These are phyloP conservation scores for Phytopythium chamaehyphon DNA, from an alignment of 352 stramenopile species.

Conservation along the genomic window DNA sequence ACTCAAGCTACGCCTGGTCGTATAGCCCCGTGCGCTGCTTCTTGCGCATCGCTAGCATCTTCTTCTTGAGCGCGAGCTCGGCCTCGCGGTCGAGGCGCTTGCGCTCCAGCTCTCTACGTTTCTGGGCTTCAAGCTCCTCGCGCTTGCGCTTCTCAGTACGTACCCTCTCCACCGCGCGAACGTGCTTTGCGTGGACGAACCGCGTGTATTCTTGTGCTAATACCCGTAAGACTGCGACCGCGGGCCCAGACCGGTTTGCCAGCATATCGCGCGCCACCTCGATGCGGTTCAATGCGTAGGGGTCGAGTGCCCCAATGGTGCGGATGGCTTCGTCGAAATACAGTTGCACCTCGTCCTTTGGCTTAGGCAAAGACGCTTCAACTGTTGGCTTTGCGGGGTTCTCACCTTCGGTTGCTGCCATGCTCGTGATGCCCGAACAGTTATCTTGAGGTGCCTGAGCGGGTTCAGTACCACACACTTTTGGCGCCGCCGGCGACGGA, in stretches of 20 bases:
- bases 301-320: constrained; percentile 59
- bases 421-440: too few species aligned
- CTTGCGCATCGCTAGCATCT: constrained; percentile 80
- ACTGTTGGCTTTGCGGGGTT: constrained; percentile 4
- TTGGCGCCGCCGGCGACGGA: too few species aligned
- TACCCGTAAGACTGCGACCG: constrained; percentile 57
- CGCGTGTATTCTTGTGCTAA: constrained; percentile 83
- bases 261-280: constrained; percentile 61
- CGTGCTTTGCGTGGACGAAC: constrained; percentile 83
- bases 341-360: constrained; percentile 22
- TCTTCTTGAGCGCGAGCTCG: constrained; percentile 65
- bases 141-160: constrained; percentile 66
- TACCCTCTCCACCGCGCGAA: constrained; percentile 64
- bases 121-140: constrained; percentile 55
- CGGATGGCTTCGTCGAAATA: constrained; percentile 65
- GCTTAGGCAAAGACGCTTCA: constrained; percentile 11
- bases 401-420: too few species aligned
- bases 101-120: constrained; percentile 51
- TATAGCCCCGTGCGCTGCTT: constrained; percentile 51
- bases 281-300: constrained; percentile 65
- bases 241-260: constrained; percentile 47
- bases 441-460: too few species aligned
- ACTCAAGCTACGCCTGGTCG: constrained; percentile 11
- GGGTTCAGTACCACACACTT: too few species aligned
- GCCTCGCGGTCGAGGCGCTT: constrained; percentile 67